These are phyloP conservation scores for Chytridiales sp. DNA, from an alignment of 371 early-diverging fungal genomes.

Conservation along the genomic window DNA sequence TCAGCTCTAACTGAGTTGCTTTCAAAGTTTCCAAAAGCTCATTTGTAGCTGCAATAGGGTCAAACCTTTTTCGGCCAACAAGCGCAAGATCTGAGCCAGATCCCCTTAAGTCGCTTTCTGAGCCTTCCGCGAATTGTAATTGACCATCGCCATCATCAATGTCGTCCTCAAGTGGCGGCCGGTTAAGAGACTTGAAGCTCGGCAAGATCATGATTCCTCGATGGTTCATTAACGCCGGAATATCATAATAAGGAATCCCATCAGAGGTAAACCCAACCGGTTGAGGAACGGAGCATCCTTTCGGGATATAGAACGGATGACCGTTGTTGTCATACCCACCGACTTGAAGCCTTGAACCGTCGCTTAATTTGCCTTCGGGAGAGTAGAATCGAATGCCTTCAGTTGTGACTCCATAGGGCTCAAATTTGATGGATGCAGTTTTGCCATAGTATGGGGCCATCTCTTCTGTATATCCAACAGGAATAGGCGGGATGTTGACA, in stretches of 20 bases:
- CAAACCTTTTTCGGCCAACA: conserved; percentile 14
- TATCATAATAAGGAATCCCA: conserved; percentile 58
- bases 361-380: conserved; percentile 35
- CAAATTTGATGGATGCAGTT: conserved; percentile 45
- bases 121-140: conserved; percentile 18
- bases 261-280: conserved; percentile 57
- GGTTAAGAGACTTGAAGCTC: conserved; percentile 17
- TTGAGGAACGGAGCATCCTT: conserved; percentile 48
- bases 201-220: conserved; percentile 50
- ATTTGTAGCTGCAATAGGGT: conserved; percentile 18
- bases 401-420: conserved; percentile 47
- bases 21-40: conserved; percentile 35
- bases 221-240: conserved; percentile 49
- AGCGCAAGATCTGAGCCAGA: not conserved
- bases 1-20: conserved; percentile 37
- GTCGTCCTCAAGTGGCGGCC: conserved; percentile 38
- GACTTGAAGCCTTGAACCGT: conserved; percentile 34
- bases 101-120: not conserved
- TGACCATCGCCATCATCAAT: conserved; percentile 26
- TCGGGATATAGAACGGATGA: conserved; percentile 56
- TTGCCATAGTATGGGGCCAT: conserved; percentile 50
- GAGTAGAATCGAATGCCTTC: conserved; percentile 50
- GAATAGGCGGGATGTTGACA: conserved; percentile 49
- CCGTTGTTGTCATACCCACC: conserved; percentile 55
- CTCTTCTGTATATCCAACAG: conserved; percentile 48